Conservation (phyloP, 768 basidiomycete genomes). For the Serendipita sp. region DNA sequence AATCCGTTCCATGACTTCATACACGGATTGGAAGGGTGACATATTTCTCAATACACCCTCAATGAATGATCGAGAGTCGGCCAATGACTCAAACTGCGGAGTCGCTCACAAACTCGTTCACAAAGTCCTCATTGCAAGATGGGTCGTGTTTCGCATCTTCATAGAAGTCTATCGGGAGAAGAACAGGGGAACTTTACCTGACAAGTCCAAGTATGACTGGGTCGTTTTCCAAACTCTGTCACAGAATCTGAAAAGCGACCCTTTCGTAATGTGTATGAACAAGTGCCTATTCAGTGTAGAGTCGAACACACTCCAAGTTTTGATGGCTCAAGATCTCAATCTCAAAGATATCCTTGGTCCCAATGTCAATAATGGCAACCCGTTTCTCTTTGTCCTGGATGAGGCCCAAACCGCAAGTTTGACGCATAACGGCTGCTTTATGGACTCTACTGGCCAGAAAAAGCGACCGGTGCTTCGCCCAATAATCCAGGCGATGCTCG, state of each 20-base stretch:
- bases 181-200: not conserved
- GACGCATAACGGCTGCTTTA: not conserved
- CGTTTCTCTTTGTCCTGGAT: not conserved
- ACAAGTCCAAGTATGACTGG: not conserved
- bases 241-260: not conserved
- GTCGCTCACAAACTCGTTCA: too few species aligned
- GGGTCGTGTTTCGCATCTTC: not conserved
- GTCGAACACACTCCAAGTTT: not conserved
- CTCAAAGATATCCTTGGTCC: not conserved
- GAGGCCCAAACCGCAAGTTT: not conserved
- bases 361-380: not conserved
- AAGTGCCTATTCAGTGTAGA: not conserved
- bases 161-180: not conserved
- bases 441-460: not conserved
- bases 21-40: too few species aligned
- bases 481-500: not conserved
- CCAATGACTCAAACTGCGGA: too few species aligned
- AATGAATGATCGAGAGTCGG: too few species aligned
- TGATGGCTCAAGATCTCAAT: not conserved
- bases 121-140: too few species aligned
- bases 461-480: not conserved
- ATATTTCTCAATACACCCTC: too few species aligned
- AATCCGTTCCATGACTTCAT: too few species aligned
- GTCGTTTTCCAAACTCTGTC: not conserved
- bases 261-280: not conserved